These are phyloP conservation scores for Beauveria asiatica DNA, from an alignment of 2,329 filamentous ascomycete species.

Conservation along the genomic window DNA sequence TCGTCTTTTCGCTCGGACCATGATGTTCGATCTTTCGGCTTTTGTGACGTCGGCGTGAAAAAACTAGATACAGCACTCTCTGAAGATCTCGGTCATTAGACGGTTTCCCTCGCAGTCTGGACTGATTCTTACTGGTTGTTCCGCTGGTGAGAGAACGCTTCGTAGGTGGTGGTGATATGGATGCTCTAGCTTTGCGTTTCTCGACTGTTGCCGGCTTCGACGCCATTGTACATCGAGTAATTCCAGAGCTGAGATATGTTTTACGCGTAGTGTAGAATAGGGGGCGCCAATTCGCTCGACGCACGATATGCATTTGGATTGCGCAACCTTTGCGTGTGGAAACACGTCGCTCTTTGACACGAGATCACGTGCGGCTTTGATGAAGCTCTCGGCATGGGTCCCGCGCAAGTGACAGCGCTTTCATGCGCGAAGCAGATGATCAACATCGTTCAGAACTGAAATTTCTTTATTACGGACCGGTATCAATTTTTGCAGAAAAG, in stretches of 20 bases:
- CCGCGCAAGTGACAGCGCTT: not conserved
- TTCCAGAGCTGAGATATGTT: not conserved
- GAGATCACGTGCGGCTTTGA: slow-evolving; percentile 1
- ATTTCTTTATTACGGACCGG: not conserved
- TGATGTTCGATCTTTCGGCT: slow-evolving; percentile 63
- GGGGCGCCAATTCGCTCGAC: not conserved
- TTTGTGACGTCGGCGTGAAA: slow-evolving; percentile 81
- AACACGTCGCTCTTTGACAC: slow-evolving; percentile 4
- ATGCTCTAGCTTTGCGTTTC: slow-evolving; percentile 31
- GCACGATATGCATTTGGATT: not conserved
- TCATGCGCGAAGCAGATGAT: not conserved
- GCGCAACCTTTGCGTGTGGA: not conserved
- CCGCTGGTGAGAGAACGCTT: slow-evolving; percentile 45
- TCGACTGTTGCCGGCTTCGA: not conserved
- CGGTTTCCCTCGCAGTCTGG: not conserved
- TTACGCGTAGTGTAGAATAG: not conserved
- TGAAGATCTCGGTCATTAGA: slow-evolving; percentile 24
- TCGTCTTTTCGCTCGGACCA: slow-evolving; percentile 60
- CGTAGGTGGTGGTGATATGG: slow-evolving; percentile 44
- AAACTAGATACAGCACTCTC: slow-evolving; percentile 69
- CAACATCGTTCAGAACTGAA: not conserved
- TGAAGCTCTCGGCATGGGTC: not conserved
- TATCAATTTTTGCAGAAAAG: not conserved
- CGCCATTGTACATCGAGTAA: not conserved
- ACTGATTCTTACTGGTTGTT: slow-evolving; percentile 37